Percentiles rank a stretch among this genome's conserved stretches.
phyloP scores from a whole-genome alignment of 2,329 filamentous ascomycete species.

The Cercospora sp. region DNA sequence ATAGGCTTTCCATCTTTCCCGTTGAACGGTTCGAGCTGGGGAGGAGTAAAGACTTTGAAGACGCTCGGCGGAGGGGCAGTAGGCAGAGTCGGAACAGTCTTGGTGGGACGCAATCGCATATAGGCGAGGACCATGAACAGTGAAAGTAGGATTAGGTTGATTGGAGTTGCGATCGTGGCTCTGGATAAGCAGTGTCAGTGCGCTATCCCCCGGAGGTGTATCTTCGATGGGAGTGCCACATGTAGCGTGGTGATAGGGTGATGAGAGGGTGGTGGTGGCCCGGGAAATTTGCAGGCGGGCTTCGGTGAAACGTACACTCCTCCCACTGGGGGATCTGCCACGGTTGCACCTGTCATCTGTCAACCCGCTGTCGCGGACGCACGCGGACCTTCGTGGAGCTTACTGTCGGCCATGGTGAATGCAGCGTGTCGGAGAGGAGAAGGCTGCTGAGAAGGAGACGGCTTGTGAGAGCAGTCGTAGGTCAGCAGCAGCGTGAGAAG shows the following conservation, averaged over 20 bases:
- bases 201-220: not conserved
- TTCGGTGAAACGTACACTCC: conserved; percentile 17
- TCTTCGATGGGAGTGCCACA: not conserved
- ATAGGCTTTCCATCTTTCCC: conserved; percentile 73
- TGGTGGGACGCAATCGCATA: conserved; percentile 58
- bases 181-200: conserved; percentile 38
- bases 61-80: conserved; percentile 68
- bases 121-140: conserved; percentile 60
- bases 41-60: conserved; percentile 82
- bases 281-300: conserved; percentile 23
- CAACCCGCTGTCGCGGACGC: not conserved
- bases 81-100: conserved; percentile 51
- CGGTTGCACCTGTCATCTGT: conserved; percentile 12
- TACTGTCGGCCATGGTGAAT: conserved; percentile 18
- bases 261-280: not conserved
- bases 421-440: not conserved
- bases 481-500: not conserved
- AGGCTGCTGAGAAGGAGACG: not conserved
- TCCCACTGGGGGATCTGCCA: conserved; percentile 16
- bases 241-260: not conserved
- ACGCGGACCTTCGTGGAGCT: not conserved
- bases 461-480: not conserved
- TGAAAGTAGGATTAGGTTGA: conserved; percentile 62
- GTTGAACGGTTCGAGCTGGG: conserved; percentile 81
- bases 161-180: conserved; percentile 57